Conservation (phyloP, 1,284 basidiomycete species). For the Rhodotorula sp. region DNA sequence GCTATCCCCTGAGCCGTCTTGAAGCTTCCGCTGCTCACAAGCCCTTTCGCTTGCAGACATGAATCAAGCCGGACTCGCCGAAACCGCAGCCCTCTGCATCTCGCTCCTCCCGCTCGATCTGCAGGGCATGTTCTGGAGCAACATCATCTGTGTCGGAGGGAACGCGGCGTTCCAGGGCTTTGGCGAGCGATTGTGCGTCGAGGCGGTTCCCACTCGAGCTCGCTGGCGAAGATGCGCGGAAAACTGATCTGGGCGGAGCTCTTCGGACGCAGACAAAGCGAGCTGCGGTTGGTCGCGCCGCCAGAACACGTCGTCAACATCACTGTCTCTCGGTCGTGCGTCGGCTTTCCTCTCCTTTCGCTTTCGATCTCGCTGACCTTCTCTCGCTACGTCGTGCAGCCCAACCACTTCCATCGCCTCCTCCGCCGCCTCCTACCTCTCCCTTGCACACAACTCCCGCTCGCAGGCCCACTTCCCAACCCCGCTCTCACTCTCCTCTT, state of each 20-base stretch:
- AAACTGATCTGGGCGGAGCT: constrained; percentile 49
- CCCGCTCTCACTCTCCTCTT: constrained; percentile 48
- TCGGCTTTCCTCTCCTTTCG: constrained; percentile 30
- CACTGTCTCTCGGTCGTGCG: constrained; percentile 70
- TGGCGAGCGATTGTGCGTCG: constrained; percentile 62
- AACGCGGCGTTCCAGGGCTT: constrained; percentile 73
- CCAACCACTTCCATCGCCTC: constrained; percentile 50
- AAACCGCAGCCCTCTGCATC: constrained; percentile 72
- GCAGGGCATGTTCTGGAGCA: constrained; percentile 88
- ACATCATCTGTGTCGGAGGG: constrained; percentile 86
- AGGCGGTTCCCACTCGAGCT: not conserved
- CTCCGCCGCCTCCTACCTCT: constrained; percentile 66
- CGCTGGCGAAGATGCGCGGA: no score
- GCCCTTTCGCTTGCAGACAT: constrained; percentile 59
- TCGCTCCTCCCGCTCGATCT: constrained; percentile 68
- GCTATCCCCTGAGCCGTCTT: no score
- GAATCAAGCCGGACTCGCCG: constrained; percentile 72
- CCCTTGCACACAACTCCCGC: constrained; percentile 56
- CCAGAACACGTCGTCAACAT: constrained; percentile 69
- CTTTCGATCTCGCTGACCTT: not conserved
- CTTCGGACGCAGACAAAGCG: constrained; percentile 52
- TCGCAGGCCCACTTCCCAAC: constrained; percentile 55
- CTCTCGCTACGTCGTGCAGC: not conserved
- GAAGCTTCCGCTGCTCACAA: no score
- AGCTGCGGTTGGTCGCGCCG: constrained; percentile 74